Conservation (phyloP, 2,329 filamentous ascomycete genomes). For the Botrytis aclada region DNA sequence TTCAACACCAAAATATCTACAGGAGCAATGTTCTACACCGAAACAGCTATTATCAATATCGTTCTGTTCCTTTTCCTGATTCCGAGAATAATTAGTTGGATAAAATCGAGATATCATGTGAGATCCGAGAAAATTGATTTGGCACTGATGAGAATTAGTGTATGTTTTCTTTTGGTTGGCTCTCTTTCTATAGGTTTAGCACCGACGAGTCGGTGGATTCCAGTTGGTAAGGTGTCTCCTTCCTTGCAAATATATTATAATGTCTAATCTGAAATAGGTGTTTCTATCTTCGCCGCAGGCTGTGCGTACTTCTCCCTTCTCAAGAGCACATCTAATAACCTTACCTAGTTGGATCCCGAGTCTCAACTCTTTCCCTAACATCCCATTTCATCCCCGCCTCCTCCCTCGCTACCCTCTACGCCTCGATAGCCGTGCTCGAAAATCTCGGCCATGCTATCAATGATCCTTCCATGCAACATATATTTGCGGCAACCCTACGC, state of each 20-base stretch:
- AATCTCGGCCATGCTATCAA: slow-evolving; percentile 35
- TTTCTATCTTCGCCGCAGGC: slow-evolving; percentile 34
- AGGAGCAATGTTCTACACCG: slow-evolving; percentile 36
- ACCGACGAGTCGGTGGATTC: slow-evolving; percentile 24
- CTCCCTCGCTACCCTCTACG: slow-evolving; percentile 33
- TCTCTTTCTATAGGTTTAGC: slow-evolving; percentile 31
- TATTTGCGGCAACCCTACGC: slow-evolving; percentile 32
- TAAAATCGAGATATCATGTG: slow-evolving; percentile 25
- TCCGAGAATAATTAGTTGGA: slow-evolving; percentile 26
- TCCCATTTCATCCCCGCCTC: slow-evolving; percentile 31
- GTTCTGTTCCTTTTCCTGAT: slow-evolving; percentile 34
- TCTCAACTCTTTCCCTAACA: slow-evolving; percentile 33
- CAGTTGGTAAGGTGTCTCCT: slow-evolving; percentile 27
- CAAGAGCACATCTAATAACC: not conserved
- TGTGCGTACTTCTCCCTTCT: slow-evolving; percentile 33
- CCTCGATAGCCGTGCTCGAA: slow-evolving; percentile 34
- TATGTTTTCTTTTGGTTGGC: slow-evolving; percentile 30
- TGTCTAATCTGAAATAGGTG: slow-evolving; percentile 22
- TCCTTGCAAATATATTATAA: not conserved
- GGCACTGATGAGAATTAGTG: slow-evolving; percentile 30
- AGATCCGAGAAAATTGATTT: slow-evolving; percentile 31
- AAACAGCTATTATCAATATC: slow-evolving; percentile 36
- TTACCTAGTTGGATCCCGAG: slow-evolving; percentile 28
- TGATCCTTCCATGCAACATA: slow-evolving; percentile 35
- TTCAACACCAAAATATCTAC: slow-evolving; percentile 33